A percentile compares a stretch with the other conserved stretches of the same genome.
Conservation (phyloP, 129 eudicot species). For the Lactuca saligna region DNA sequence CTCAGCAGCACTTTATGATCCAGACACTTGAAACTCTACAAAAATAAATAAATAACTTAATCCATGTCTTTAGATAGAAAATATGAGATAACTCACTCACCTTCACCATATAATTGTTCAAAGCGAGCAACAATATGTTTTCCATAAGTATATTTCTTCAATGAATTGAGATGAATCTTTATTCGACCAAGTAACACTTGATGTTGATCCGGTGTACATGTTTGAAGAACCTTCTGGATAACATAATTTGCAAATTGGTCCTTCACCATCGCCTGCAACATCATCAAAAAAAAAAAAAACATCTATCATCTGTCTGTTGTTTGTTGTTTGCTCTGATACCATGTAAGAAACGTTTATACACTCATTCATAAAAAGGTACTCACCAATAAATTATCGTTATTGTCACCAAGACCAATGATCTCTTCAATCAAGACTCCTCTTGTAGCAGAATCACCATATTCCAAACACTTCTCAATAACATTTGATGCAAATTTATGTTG, state of each 20-base stretch:
- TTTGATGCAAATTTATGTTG: slow-evolving; percentile 80
- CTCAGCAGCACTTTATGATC: slow-evolving; percentile 27
- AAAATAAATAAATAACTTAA: neutral
- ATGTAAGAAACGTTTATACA: neutral
- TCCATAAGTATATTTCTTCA: slow-evolving; percentile 88
- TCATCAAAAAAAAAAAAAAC: neutral
- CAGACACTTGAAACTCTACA: slow-evolving; percentile 38
- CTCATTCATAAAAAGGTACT: neutral
- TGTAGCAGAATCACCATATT: slow-evolving; percentile 53
- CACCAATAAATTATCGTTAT: slow-evolving; percentile 69
- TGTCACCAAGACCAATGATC: slow-evolving; percentile 59
- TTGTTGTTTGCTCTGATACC: neutral
- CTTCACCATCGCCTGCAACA: slow-evolving; percentile 73
- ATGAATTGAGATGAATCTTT: slow-evolving; percentile 64
- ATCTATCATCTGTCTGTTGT: neutral
- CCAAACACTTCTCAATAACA: slow-evolving; percentile 71
- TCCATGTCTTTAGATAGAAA: neutral
- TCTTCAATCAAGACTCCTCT: slow-evolving; percentile 62
- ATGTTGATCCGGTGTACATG: slow-evolving; percentile 47
- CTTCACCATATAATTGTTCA: slow-evolving; percentile 69
- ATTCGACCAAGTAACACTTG: slow-evolving; percentile 56
- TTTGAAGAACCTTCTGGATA: slow-evolving; percentile 76
- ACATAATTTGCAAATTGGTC: slow-evolving; percentile 93
- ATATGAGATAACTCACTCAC: slow-evolving; percentile 26
- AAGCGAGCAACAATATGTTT: slow-evolving; percentile 84